Percentiles rank a stretch among this genome's conserved stretches.
phyloP scores from a whole-genome alignment of 2,329 filamentous ascomycete species.

The Magnaporthiopsis poae region DNA sequence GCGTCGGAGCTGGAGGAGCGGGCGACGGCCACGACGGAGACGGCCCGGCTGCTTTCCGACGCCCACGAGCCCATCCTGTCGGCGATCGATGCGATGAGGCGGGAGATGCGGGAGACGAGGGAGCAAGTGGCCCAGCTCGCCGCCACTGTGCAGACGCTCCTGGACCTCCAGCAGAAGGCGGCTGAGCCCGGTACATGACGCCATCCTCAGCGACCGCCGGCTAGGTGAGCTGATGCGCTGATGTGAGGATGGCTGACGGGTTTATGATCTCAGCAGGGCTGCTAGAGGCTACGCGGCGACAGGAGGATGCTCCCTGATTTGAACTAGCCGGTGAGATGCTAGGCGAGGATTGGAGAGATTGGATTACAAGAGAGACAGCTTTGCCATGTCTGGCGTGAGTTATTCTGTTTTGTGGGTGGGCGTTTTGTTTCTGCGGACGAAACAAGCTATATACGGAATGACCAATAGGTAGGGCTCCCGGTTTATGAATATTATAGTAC shows the following conservation, averaged over 20 bases:
- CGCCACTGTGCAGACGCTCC: not conserved
- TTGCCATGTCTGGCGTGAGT: not conserved
- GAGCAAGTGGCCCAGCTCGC: not conserved
- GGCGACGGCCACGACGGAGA: too few relatives aligned
- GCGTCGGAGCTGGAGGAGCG: not conserved
- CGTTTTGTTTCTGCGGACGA: not conserved
- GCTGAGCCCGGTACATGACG: too few relatives aligned
- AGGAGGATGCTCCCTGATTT: not conserved
- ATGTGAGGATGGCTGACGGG: not conserved
- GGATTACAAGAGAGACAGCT: not conserved
- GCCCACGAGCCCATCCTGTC: not conserved
- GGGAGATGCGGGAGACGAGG: not conserved
- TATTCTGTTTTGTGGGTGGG: too few relatives aligned
- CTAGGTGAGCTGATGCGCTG: not conserved
- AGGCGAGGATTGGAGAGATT: not conserved
- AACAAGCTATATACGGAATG: not conserved
- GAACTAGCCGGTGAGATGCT: too few relatives aligned
- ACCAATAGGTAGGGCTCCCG: not conserved
- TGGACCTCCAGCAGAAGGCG: not conserved
- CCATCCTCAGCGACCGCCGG: not conserved
- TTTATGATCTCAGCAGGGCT: not conserved
- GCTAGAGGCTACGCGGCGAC: not conserved
- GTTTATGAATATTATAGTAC: not conserved
- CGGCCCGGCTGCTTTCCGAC: not conserved
- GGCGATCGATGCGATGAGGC: not conserved